Percentiles rank a stretch among this genome's conserved stretches.
phyloP scores from a whole-genome alignment of 1,284 basidiomycete species.

The Ustilago hordei region DNA sequence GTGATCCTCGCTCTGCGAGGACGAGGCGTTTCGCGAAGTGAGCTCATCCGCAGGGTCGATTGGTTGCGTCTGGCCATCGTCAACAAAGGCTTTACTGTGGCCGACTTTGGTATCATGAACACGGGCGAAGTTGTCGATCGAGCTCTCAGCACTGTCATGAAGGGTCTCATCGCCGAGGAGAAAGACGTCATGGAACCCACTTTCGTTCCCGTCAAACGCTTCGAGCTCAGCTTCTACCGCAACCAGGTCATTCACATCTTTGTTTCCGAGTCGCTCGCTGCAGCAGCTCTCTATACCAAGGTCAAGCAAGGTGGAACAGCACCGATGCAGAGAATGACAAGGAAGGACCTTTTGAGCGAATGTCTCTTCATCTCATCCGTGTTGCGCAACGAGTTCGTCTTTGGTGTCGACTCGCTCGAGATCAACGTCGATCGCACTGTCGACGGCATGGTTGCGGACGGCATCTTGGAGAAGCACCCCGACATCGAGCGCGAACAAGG shows the following conservation, averaged over 20 bases:
- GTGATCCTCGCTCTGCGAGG: constrained; percentile 70
- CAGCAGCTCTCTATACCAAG: constrained; percentile 66
- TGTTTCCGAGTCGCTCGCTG: constrained; percentile 60
- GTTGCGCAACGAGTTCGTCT: constrained; percentile 70
- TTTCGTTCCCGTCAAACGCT: constrained; percentile 66
- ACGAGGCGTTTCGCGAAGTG: constrained; percentile 68
- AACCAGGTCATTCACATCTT: constrained; percentile 69
- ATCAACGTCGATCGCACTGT: constrained; percentile 65
- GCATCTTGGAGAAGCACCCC: constrained; percentile 35
- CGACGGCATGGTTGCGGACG: constrained; percentile 44
- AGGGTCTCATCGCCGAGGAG: constrained; percentile 66
- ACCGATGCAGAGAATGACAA: constrained; percentile 66
- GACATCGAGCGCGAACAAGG: constrained; percentile 41
- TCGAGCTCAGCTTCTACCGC: constrained; percentile 70
- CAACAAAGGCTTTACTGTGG: constrained; percentile 68
- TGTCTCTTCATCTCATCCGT: constrained; percentile 67
- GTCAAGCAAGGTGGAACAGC: constrained; percentile 69
- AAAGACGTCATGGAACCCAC: constrained; percentile 70
- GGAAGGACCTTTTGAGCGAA: constrained; percentile 55
- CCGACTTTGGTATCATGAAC: constrained; percentile 66
- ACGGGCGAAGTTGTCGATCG: constrained; percentile 67
- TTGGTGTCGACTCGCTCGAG: constrained; percentile 66
- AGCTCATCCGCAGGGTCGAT: constrained; percentile 67
- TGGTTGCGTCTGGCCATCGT: constrained; percentile 66
- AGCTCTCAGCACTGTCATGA: constrained; percentile 65